Conservation (phyloP, 2,329 filamentous ascomycete species). For the Emydomyces testavorans region DNA sequence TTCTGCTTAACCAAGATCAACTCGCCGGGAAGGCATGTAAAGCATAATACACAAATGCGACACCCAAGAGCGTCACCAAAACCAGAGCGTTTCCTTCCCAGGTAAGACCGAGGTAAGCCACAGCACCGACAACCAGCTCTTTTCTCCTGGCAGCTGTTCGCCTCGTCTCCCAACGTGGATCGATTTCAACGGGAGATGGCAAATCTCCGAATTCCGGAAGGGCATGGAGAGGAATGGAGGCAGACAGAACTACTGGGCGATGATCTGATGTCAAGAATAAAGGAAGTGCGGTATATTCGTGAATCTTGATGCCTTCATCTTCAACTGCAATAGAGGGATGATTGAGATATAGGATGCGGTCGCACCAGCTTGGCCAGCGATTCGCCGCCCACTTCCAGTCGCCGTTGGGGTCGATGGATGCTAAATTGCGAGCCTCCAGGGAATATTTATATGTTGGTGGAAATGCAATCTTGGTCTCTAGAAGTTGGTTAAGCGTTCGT, state of each 20-base stretch:
- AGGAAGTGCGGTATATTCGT: conserved; percentile 62
- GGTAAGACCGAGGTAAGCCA: conserved; percentile 43
- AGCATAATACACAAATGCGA: conserved; percentile 34
- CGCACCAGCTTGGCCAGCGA: conserved; percentile 87
- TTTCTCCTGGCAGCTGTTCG: conserved; percentile 44
- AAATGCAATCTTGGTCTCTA: conserved; percentile 63
- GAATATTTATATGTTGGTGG: conserved; percentile 91
- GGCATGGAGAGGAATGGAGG: conserved; percentile 49
- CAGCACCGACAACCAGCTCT: conserved; percentile 49
- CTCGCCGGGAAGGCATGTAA: conserved; percentile 18
- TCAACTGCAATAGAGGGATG: conserved; percentile 43
- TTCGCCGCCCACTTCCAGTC: conserved; percentile 66
- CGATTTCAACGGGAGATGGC: conserved; percentile 46
- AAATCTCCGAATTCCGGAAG: conserved; percentile 24
- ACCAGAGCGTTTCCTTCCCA: conserved; percentile 38
- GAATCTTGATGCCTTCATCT: conserved; percentile 38
- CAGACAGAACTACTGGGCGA: conserved; percentile 64
- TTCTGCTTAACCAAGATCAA: not conserved
- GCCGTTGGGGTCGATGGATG: conserved; percentile 26
- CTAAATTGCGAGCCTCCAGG: conserved; percentile 33
- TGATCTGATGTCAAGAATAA: conserved; percentile 79
- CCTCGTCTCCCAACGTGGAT: conserved; percentile 45
- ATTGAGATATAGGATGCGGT: conserved; percentile 71
- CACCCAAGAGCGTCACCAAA: conserved; percentile 29
- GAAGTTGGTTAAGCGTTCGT: conserved; percentile 64